These are phyloP conservation scores for Parathielavia appendiculata DNA, from an alignment of 495 filamentous ascomycete species.

Conservation along the genomic window DNA sequence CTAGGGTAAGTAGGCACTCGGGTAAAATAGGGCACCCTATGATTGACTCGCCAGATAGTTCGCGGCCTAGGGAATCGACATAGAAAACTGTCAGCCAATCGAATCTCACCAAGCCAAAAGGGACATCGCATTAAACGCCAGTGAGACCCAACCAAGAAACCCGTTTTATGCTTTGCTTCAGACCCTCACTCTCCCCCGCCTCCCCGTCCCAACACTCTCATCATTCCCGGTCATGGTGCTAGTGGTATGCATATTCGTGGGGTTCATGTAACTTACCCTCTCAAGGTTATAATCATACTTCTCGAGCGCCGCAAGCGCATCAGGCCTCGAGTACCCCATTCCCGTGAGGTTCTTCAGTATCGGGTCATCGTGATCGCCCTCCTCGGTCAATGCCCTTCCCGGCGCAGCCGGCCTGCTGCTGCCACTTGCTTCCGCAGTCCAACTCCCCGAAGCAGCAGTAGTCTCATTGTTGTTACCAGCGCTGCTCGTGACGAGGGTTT, in stretches of 20 bases:
- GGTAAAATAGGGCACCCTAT: too few species aligned
- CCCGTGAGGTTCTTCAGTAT: conserved; percentile 83
- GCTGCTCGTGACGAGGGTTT: conserved; percentile 10
- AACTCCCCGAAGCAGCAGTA: conserved; percentile 16
- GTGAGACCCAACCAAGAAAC: too few species aligned
- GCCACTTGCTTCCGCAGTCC: conserved; percentile 26
- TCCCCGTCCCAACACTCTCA: neutral
- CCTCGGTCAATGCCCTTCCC: conserved; percentile 64
- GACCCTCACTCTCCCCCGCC: neutral
- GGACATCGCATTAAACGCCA: neutral
- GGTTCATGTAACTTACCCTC: conserved; percentile 56
- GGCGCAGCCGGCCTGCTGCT: conserved; percentile 35
- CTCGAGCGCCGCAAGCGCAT: conserved; percentile 80
- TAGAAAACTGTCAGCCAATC: conserved; percentile 8
- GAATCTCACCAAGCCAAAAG: neutral
- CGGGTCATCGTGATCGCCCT: conserved; percentile 80
- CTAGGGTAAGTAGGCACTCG: neutral
- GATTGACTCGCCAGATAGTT: conserved; percentile 47
- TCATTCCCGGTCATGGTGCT: neutral
- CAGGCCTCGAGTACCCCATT: conserved; percentile 81
- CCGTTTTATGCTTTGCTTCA: too few species aligned
- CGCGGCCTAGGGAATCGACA: conserved; percentile 36
- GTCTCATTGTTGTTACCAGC: neutral
- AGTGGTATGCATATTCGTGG: too few species aligned
- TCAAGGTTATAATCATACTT: conserved; percentile 94